These are phyloP conservation scores for Talaromyces sp. DNA, from an alignment of 2,329 filamentous ascomycete genomes.

Conservation along the genomic window DNA sequence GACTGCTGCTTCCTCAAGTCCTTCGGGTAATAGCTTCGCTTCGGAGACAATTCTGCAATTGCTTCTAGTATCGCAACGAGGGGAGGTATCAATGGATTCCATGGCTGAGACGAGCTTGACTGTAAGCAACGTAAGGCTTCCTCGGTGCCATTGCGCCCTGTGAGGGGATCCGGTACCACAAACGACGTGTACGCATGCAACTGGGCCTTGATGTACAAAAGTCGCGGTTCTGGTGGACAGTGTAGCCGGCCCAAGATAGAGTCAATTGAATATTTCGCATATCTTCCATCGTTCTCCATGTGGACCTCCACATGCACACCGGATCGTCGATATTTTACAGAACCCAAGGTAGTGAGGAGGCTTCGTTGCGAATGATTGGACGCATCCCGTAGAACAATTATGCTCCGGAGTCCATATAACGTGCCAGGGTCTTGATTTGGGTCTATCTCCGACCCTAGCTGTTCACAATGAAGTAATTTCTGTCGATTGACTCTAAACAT, in stretches of 20 bases:
- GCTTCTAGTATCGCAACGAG: slow-evolving; percentile 19
- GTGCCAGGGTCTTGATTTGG: slow-evolving; percentile 58
- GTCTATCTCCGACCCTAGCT: slow-evolving; percentile 55
- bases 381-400: slow-evolving; percentile 54
- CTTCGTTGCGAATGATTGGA: slow-evolving; percentile 44
- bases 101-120: slow-evolving; percentile 53
- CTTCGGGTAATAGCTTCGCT: slow-evolving; percentile 45
- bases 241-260: slow-evolving; percentile 54
- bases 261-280: slow-evolving; percentile 55
- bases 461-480: slow-evolving; percentile 45
- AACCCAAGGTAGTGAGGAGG: slow-evolving; percentile 55
- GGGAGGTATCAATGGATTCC: slow-evolving; percentile 35
- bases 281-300: slow-evolving; percentile 37
- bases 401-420: slow-evolving; percentile 58
- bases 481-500: slow-evolving; percentile 50
- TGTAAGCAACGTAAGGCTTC: slow-evolving; percentile 53
- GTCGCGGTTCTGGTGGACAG: slow-evolving; percentile 54
- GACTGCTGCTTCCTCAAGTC: slow-evolving; percentile 43
- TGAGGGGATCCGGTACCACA: slow-evolving; percentile 56
- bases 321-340: slow-evolving; percentile 25
- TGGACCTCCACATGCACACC: slow-evolving; percentile 46
- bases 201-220: slow-evolving; percentile 57
- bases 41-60: slow-evolving; percentile 38
- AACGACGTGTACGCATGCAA: slow-evolving; percentile 62
- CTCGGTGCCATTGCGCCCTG: slow-evolving; percentile 58